A percentile compares a stretch with the other conserved stretches of the same genome.
Evolutionary conservation across 306 rosid species (phyloP).

Genomic region (Corylus americana): DNA sequence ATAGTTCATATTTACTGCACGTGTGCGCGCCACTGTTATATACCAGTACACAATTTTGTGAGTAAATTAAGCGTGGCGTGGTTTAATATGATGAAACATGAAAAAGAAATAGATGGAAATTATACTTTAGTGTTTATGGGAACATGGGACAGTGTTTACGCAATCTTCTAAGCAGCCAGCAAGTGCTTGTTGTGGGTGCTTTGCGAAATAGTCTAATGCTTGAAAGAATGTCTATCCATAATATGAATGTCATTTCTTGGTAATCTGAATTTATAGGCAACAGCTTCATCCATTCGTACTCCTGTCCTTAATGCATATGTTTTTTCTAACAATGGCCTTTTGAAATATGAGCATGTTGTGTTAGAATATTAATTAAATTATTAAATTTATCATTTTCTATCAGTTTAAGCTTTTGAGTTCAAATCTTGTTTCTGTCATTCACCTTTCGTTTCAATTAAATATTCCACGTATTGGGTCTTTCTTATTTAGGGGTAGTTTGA

Average conservation of each 20-base stretch:
- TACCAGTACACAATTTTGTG: background rate
- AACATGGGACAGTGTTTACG: background rate
- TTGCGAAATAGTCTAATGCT: background rate
- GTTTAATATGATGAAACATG: background rate
- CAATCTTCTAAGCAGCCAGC: background rate
- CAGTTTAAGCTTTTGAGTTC: no score
- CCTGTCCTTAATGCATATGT: background rate
- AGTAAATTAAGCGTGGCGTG: background rate
- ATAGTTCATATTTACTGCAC: background rate
- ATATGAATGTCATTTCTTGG: background rate
- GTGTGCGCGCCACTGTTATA: no score
- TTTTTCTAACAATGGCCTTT: background rate
- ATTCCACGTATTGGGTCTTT: no score
- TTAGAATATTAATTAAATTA: no score
- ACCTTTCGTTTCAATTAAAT: no score
- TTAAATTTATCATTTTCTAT: no score
- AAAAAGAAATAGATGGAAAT: background rate
- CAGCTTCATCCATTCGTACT: background rate
- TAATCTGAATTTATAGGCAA: background rate
- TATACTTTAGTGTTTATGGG: background rate
- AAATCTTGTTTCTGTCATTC: no score
- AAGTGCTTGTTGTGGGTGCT: background rate
- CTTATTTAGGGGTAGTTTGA: no score
- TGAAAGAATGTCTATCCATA: background rate
- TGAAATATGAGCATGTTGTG: background rate